phyloP scores from a whole-genome alignment of 495 filamentous ascomycete species.

The Staphylotrichum longicolle region DNA sequence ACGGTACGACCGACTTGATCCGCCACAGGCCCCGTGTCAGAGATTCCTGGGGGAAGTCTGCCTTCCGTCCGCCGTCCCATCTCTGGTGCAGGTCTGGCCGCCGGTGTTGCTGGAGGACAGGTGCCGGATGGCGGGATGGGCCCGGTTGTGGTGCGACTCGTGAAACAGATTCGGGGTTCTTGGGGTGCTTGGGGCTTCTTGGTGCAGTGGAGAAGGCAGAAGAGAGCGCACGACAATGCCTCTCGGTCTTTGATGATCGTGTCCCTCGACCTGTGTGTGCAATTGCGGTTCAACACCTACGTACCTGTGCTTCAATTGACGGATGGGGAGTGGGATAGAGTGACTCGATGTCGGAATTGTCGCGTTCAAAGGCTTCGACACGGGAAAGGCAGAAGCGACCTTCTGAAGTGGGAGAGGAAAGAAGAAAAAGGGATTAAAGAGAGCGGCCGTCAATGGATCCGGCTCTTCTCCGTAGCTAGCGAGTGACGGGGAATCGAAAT shows the following conservation, averaged over 20 bases:
- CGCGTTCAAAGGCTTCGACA: neutral
- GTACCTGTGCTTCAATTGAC: slow-evolving; percentile 18
- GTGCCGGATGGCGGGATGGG: slow-evolving; percentile 15
- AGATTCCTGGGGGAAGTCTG: slow-evolving; percentile 11
- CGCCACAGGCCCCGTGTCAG: neutral
- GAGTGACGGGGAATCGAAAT: too few species aligned
- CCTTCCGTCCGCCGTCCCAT: neutral
- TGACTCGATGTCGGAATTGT: slow-evolving; percentile 14
- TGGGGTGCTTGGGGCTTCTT: neutral
- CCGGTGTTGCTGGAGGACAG: neutral
- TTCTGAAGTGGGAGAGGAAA: neutral
- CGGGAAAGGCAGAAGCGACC: neutral
- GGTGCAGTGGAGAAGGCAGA: slow-evolving; percentile 14
- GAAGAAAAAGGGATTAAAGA: neutral
- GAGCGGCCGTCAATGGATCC: slow-evolving; percentile 2
- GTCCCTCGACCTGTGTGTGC: neutral
- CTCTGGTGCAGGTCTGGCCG: neutral
- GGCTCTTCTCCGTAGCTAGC: too few species aligned
- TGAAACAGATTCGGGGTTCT: slow-evolving; percentile 1
- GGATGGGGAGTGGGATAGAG: neutral
- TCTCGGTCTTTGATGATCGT: neutral
- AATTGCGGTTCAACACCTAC: slow-evolving; percentile 16
- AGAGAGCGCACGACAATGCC: neutral
- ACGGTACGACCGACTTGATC: neutral
- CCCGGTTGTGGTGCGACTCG: slow-evolving; percentile 13